phyloP scores from a whole-genome alignment of 192 early-diverging fungal genomes.

The Coemansia interrupta region DNA sequence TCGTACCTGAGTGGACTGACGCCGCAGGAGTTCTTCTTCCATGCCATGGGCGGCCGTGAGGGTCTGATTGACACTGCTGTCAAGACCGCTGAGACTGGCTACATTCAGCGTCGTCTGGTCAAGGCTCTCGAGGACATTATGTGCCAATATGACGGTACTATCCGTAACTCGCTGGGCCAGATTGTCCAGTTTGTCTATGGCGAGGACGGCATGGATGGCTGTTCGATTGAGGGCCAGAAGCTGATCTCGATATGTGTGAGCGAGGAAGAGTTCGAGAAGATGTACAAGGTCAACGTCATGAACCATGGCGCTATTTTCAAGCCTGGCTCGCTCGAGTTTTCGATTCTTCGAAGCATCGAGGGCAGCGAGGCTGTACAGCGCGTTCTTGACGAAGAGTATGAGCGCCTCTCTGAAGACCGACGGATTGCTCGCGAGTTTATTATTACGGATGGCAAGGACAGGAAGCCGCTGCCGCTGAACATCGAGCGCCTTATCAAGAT shows the following conservation, averaged over 20 bases:
- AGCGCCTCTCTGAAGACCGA: slow-evolving; percentile 75
- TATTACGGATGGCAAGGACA: slow-evolving; percentile 68
- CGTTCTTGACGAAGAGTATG: slow-evolving; percentile 78
- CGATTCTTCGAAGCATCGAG: slow-evolving; percentile 73
- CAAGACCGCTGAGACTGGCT: slow-evolving; percentile 98
- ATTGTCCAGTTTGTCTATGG: slow-evolving; percentile 96
- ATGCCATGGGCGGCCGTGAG: slow-evolving; percentile 99
- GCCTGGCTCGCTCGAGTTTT: slow-evolving; percentile 65
- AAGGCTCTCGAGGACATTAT: slow-evolving; percentile 98
- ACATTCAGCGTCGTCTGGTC: slow-evolving; percentile 97
- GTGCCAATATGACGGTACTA: slow-evolving; percentile 96
- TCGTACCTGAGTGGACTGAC: slow-evolving; percentile 77
- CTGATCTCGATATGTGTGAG: slow-evolving; percentile 67
- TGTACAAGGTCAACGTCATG: slow-evolving; percentile 80
- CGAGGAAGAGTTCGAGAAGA: slow-evolving; percentile 69
- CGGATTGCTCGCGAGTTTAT: slow-evolving; percentile 71
- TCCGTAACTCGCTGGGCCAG: slow-evolving; percentile 89
- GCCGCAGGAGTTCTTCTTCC: slow-evolving; percentile 99
- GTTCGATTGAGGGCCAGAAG: slow-evolving; percentile 78
- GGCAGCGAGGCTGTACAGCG: slow-evolving; percentile 67
- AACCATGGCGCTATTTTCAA: slow-evolving; percentile 64
- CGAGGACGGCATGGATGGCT: slow-evolving; percentile 97
- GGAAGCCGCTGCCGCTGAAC: slow-evolving; percentile 90
- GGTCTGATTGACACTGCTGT: slow-evolving; percentile 99
- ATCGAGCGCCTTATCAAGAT: slow-evolving; percentile 84